Conservation (phyloP, 163 green algal species). For the Botryococcus braunii region DNA sequence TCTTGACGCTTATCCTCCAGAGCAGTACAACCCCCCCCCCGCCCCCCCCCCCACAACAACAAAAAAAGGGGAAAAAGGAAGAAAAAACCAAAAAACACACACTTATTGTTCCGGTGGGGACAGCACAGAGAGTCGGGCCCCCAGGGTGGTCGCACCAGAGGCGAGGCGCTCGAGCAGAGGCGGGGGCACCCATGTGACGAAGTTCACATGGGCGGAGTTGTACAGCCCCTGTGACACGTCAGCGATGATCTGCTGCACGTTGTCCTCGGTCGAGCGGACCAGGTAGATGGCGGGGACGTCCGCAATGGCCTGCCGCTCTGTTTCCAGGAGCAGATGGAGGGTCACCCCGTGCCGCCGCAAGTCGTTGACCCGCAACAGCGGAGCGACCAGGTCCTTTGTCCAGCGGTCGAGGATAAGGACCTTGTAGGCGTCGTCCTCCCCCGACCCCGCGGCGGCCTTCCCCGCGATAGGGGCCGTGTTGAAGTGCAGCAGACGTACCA, state of each 20-base stretch:
- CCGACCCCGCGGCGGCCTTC: slow-evolving; percentile 1
- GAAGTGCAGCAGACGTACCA: slow-evolving; percentile 50
- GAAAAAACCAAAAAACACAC: too few species aligned
- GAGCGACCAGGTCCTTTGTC: slow-evolving; percentile 85
- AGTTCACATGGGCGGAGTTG: slow-evolving; percentile 89
- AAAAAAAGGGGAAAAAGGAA: too few species aligned
- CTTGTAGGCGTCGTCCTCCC: slow-evolving; percentile 77
- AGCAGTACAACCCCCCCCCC: too few species aligned
- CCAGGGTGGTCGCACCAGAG: too few species aligned
- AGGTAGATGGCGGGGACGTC: slow-evolving; percentile 98
- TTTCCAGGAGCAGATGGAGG: slow-evolving; percentile 85
- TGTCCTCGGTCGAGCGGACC: slow-evolving; percentile 56
- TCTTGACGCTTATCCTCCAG: too few species aligned
- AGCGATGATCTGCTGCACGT: slow-evolving; percentile 59
- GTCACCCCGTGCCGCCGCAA: slow-evolving; percentile 87
- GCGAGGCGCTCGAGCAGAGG: slow-evolving; percentile 83
- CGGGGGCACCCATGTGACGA: slow-evolving; percentile 60
- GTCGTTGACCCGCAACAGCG: slow-evolving; percentile 85
- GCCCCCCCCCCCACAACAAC: too few species aligned
- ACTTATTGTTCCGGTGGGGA: too few species aligned
- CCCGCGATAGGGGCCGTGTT: slow-evolving; percentile 20
- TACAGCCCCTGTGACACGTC: slow-evolving; percentile 60
- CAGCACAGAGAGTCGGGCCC: too few species aligned
- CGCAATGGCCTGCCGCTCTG: slow-evolving; percentile 82
- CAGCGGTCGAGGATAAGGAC: slow-evolving; percentile 87